Base-by-base conservation (phyloP, 192 early-diverging fungal species). In the Linnemannia elongata region DNA sequence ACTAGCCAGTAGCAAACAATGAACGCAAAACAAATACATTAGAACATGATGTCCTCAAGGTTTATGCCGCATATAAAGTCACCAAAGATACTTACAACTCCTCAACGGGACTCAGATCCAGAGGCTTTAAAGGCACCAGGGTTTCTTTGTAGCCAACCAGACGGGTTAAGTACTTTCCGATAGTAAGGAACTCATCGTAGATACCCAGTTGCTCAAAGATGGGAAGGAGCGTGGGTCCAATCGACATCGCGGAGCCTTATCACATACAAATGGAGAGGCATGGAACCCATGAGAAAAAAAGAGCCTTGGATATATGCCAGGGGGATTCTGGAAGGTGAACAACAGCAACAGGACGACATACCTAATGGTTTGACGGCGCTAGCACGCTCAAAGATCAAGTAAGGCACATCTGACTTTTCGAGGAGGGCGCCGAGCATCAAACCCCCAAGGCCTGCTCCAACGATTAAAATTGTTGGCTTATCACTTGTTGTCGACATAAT, bases 171-270 rank as follows among this genome's bases (percentile, higher is more conserved):
- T 41, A 18, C 39, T 69, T 78, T n/a, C 49, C 60, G 7, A 78
- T 39, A 2, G 60, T 2, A 6, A 69, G 20, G 35, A 80, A 47
- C 15, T 80, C 78, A 10, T 73, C 71, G 38, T 42, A 73, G 55
- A 80, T 57, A 1, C 78, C 78, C 10, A 80, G 3, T 63, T 80
- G 78, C 38, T 80, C 12, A 42, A 78, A 78, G 7, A 69, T 8
- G 0, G 60, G 60, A 12, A 66, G 60, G 3, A 66, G 60, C 4
- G 60, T 10, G 60, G 60, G 30, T 15, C 60, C 60, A 4, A 66
- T 12, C 12, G 60, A 33, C 30, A 66, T 1, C 4, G 60, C 60
- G 0, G 60, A 66, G 3, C 60, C 60, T 66, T 35, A 13, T 45
- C 2, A 0, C 12, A 66, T 4, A 66, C 8, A 66, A 2, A 15